Percentiles rank a stretch among this genome's conserved stretches.
These are phyloP conservation scores for Paramecium sexaurelia DNA, from an alignment of 73 alveolate genomes.

Conservation along the genomic window DNA sequence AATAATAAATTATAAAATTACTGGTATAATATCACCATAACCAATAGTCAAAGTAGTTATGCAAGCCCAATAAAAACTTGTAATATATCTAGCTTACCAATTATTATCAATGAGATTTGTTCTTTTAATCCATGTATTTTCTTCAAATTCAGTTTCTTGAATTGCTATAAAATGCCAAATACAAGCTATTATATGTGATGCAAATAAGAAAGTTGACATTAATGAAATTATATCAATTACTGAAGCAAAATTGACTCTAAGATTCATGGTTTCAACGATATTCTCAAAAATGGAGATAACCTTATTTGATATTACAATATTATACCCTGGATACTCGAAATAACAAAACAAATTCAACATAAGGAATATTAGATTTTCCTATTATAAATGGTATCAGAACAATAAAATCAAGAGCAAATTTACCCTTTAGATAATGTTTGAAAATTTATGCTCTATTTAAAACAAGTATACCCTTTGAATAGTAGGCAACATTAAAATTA, in stretches of 20 bases:
- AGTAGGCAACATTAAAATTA: conserved; percentile 46
- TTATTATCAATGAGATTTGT: background rate
- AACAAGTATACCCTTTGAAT: conserved; percentile 36
- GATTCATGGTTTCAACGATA: background rate
- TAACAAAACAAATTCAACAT: conserved; percentile 24
- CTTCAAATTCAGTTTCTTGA: background rate
- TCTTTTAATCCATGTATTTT: conserved; percentile 31
- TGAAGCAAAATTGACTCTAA: conserved; percentile 45
- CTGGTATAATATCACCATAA: conserved; percentile 47
- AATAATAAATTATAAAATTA: background rate
- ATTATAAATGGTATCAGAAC: conserved; percentile 39
- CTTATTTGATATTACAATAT: background rate
- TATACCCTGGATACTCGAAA: conserved; percentile 33
- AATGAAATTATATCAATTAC: background rate
- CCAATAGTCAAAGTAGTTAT: conserved; percentile 55
- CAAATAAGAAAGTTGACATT: background rate
- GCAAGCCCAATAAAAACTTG: conserved; percentile 57
- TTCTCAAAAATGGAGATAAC: conserved; percentile 43
- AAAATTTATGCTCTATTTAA: background rate
- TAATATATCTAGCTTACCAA: conserved; percentile 41
- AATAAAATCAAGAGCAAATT: conserved; percentile 27
- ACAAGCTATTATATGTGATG: conserved; percentile 42
- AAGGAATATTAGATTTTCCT: conserved; percentile 28
- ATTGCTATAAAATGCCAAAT: conserved; percentile 51
- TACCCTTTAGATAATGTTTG: conserved; percentile 44